phyloP scores from a whole-genome alignment of 768 basidiomycete genomes.

The Suillus decipiens region DNA sequence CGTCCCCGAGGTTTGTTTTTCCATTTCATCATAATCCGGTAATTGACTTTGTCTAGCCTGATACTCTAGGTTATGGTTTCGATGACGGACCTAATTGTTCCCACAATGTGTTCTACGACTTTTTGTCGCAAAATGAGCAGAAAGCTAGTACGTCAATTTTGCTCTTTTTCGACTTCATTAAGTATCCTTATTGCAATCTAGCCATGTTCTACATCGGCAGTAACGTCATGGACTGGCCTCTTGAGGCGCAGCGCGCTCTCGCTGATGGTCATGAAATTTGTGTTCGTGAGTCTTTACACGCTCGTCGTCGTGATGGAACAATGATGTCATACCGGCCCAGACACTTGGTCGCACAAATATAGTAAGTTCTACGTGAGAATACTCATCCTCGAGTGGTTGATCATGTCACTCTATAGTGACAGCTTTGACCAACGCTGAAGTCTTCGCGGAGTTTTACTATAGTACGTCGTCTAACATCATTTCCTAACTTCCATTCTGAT shows the following conservation, averaged over 20 bases:
- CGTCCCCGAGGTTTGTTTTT: constrained; percentile 46
- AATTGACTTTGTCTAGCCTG: constrained; percentile 36
- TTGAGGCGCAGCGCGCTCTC: constrained; percentile 54
- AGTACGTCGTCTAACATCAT: constrained; percentile 37
- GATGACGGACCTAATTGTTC: constrained; percentile 69
- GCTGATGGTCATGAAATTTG: constrained; percentile 63
- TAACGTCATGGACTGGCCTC: constrained; percentile 56
- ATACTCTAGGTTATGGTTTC: constrained; percentile 59
- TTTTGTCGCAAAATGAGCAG: constrained; percentile 50
- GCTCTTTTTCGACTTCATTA: neutral
- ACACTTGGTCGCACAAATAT: constrained; percentile 41
- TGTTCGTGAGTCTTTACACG: constrained; percentile 46
- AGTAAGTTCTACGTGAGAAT: constrained; percentile 37
- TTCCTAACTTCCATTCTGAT: neutral
- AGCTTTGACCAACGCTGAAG: constrained; percentile 57
- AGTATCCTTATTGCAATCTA: constrained; percentile 21
- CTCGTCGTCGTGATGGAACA: neutral
- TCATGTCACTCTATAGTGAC: constrained; percentile 44
- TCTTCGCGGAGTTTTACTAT: constrained; percentile 81
- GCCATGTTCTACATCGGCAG: constrained; percentile 67
- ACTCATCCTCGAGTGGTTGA: neutral
- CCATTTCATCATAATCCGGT: neutral
- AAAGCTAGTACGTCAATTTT: constrained; percentile 52
- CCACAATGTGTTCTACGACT: constrained; percentile 65
- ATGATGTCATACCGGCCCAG: constrained; percentile 14